Conservation (phyloP, 345 rosid species). For the Eucalyptus melliodora region DNA sequence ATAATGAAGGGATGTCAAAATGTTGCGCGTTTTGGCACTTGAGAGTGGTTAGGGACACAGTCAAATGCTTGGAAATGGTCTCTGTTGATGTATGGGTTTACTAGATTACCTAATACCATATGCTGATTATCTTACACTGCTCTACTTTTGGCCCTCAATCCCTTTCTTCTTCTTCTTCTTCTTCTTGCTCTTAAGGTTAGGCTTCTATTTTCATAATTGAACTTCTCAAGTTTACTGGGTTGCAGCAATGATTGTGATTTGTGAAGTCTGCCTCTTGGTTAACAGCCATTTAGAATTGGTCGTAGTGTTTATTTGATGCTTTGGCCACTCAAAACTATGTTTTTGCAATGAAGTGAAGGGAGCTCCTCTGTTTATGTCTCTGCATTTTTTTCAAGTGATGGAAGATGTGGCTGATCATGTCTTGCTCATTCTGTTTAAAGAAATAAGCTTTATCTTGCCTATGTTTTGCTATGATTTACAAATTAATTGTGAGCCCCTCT, state of each 20-base stretch:
- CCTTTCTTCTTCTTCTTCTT: not conserved
- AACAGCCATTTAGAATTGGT: not conserved
- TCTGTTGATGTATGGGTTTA: not conserved
- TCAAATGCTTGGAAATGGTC: not conserved
- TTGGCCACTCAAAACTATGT: not conserved
- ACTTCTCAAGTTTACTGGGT: not conserved
- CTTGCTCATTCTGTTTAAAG: not conserved
- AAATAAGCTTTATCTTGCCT: not conserved
- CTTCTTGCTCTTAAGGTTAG: not conserved
- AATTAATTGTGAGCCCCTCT: too few species aligned
- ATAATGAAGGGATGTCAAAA: fast-evolving
- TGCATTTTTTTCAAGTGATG: too few species aligned
- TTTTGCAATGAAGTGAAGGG: not conserved
- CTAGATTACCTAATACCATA: not conserved
- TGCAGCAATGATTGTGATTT: too few species aligned
- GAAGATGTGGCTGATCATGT: too few species aligned
- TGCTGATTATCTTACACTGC: not conserved
- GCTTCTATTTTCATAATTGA: not conserved
- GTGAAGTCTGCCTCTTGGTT: not conserved
- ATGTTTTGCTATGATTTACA: not conserved
- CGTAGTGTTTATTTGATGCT: not conserved
- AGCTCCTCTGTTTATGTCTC: not conserved
- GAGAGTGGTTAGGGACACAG: not conserved
- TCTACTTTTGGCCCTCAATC: not conserved
- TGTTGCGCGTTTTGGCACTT: not conserved